Conservation (phyloP, 192 early-diverging fungal genomes). For the Backusella psychrophila region DNA sequence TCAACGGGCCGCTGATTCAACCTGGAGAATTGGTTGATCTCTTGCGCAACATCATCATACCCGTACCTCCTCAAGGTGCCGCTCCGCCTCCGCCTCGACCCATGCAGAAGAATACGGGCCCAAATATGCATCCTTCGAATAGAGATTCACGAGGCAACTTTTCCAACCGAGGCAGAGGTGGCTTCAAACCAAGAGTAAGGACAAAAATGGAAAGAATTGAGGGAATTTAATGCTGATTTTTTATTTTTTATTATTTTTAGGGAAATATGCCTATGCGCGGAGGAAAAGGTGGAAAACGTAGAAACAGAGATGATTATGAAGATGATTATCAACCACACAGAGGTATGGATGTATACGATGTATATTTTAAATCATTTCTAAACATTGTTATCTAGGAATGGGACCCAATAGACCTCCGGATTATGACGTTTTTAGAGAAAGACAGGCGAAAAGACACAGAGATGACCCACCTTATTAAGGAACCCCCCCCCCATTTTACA, state of each 20-base stretch:
- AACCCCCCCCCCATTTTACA: background rate
- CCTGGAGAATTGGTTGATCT: slow-evolving; percentile 43
- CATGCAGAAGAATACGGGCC: slow-evolving; percentile 14
- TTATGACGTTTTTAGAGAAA: slow-evolving; percentile 49
- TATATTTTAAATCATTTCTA: background rate
- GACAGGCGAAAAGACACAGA: slow-evolving; percentile 42
- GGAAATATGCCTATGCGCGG: slow-evolving; percentile 18
- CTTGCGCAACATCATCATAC: slow-evolving; percentile 39
- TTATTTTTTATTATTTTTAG: too few species aligned
- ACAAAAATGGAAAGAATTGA: background rate
- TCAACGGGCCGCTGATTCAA: slow-evolving; percentile 44
- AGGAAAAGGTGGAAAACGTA: slow-evolving; percentile 38
- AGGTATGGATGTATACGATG: background rate
- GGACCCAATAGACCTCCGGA: slow-evolving; percentile 57
- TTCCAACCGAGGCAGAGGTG: slow-evolving; percentile 14
- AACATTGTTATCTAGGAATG: slow-evolving; percentile 19
- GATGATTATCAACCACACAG: slow-evolving; percentile 33
- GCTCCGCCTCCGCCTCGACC: background rate
- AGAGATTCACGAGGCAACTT: slow-evolving; percentile 23
- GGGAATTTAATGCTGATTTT: background rate
- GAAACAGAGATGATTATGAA: slow-evolving; percentile 44
- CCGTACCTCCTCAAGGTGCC: slow-evolving; percentile 29
- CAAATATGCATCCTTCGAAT: slow-evolving; percentile 16
- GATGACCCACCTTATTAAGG: slow-evolving; percentile 31
- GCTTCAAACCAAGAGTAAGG: slow-evolving; percentile 34